Base-by-base conservation (phyloP, 1,284 basidiomycete genomes). In the Trametes pubescens region DNA sequence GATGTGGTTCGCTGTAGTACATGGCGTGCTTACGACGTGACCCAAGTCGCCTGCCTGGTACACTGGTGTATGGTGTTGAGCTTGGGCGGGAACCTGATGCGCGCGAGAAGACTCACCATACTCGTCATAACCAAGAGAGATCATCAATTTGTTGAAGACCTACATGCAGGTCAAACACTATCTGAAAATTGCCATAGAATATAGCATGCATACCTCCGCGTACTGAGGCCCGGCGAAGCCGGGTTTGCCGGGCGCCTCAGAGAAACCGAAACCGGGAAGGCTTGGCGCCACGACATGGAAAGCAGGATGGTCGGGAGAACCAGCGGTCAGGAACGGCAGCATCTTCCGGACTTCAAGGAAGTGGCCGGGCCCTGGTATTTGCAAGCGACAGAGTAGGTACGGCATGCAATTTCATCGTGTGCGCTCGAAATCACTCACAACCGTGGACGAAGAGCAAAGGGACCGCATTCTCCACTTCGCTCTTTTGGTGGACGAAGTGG, bases 221-320 rank as follows among this genome's bases (percentile, higher is more conserved):
- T 67, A 65, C 48, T 73, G 68, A 14, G 71, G 72, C 13, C 78
- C 71, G 9, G 69, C 71, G 57, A 80, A 81, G 3, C 73, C 74
- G 38, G 62, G 59, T 58, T 75, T 72, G 44, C 65, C 68, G 10
- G 72, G 66, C 6, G 67, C 73, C 51, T 73, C 68, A 8, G 72
- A 72, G 56, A 74, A 75, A 5, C 73, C 74, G 61, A 65, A 75
- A 5, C 78, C 78, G 34, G 80, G 80, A 26, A 81, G 69, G 52
- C 77, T 77, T 21, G 76, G 74, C 0, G 78, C 79, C 14, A 81
- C 74, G 43, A 81, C 74, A 63, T 81, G 78, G 68, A 79, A 79
- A 73, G 76, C 54, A 21, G 65, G 70, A 40, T 57, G 54, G 13
- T 65, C 59, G 16, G 59, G 38, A 26, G 55, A 55, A 6, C 48